Conservation (phyloP, 306 rosid genomes). For the Quercus variabilis region DNA sequence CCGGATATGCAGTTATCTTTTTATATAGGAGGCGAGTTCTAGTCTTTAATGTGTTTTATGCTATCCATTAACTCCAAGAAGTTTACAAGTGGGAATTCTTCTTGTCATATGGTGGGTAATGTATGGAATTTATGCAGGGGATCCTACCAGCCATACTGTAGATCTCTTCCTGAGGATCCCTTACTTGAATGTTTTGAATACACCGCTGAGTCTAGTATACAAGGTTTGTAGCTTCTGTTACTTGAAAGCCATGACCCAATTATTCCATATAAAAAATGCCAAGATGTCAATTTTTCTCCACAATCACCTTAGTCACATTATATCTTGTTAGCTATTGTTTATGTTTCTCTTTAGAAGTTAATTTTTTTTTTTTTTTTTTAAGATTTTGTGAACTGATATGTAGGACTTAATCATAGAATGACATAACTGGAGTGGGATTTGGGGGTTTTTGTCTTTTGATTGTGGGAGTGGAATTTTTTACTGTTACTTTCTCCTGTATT, state of each 20-base stretch:
- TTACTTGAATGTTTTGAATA: slow-evolving; percentile 78
- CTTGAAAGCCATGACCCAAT: neutral
- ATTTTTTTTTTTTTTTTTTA: too few relatives aligned
- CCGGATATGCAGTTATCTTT: slow-evolving; percentile 94
- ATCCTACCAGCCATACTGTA: slow-evolving; percentile 87
- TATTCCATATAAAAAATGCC: neutral
- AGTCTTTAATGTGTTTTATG: neutral
- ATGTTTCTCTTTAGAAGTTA: too few relatives aligned
- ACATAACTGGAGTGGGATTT: neutral
- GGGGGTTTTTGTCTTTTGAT: neutral
- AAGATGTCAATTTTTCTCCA: slow-evolving; percentile 5
- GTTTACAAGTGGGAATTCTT: neutral
- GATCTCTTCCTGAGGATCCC: slow-evolving; percentile 87
- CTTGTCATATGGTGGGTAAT: slow-evolving; percentile 5
- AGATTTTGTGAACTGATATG: too few relatives aligned
- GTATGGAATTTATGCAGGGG: slow-evolving; percentile 48
- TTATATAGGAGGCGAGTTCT: slow-evolving; percentile 57
- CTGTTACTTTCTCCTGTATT: neutral
- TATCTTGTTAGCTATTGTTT: neutral
- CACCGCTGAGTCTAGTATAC: slow-evolving; percentile 41
- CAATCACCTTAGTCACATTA: neutral
- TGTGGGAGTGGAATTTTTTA: neutral
- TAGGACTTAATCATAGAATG: neutral
- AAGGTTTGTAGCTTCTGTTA: slow-evolving; percentile 40
- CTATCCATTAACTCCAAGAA: neutral